Conservation (phyloP, 306 rosid species). For the Dicorynia guianensis region DNA sequence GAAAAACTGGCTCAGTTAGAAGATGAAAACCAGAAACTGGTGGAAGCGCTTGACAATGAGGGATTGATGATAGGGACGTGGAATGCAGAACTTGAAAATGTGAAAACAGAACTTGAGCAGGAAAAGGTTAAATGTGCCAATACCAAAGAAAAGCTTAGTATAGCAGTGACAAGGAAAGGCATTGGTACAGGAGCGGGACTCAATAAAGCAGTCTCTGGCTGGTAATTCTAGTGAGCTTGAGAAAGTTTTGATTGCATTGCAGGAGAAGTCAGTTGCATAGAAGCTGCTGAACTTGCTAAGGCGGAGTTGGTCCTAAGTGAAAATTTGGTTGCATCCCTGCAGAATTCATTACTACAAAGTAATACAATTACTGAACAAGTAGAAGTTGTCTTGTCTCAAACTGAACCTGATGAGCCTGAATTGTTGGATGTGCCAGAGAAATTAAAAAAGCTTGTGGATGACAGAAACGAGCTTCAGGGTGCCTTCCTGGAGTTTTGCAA, state of each 20-base stretch:
- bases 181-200: slow-evolving; percentile 90
- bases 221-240: slow-evolving; percentile 75
- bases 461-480: slow-evolving; percentile 61
- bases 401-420: slow-evolving; percentile 58
- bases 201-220: slow-evolving; percentile 70
- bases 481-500: slow-evolving; percentile 63
- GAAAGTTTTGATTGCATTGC: slow-evolving; percentile 65
- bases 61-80: slow-evolving; percentile 52
- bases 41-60: slow-evolving; percentile 69
- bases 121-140: slow-evolving; percentile 71
- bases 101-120: slow-evolving; percentile 76
- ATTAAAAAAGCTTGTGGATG: slow-evolving; percentile 75
- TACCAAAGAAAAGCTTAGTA: slow-evolving; percentile 88
- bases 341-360: slow-evolving; percentile 62
- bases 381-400: slow-evolving; percentile 68
- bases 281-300: slow-evolving; percentile 73
- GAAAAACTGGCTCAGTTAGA: slow-evolving; percentile 64
- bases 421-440: slow-evolving; percentile 65
- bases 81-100: slow-evolving; percentile 64
- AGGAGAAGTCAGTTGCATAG: slow-evolving; percentile 78
- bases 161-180: slow-evolving; percentile 98
- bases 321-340: slow-evolving; percentile 67
- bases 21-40: slow-evolving; percentile 67
- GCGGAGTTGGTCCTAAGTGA: slow-evolving; percentile 65
- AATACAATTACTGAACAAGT: slow-evolving; percentile 55